Evolutionary conservation across 768 basidiomycete genomes (phyloP).

Genomic region (Rhodotorula diobovata): DNA sequence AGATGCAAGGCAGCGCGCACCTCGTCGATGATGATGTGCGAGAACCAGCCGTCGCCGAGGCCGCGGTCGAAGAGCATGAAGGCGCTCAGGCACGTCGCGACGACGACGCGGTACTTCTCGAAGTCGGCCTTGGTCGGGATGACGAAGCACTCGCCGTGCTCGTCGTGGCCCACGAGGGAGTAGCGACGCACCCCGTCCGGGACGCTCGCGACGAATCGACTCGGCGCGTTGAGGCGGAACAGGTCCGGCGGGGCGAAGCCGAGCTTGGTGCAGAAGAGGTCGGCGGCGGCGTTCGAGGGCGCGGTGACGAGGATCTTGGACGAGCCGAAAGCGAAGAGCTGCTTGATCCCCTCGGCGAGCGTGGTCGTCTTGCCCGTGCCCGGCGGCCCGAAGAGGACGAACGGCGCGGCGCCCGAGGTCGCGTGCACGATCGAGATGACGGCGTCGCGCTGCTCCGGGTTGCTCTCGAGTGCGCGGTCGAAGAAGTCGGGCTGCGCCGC

Average conservation of each 20-base stretch:
- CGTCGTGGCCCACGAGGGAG: conserved; percentile 15
- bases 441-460: conserved; percentile 44
- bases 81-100: conserved; percentile 40
- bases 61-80: conserved; percentile 4
- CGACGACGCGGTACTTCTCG: conserved; percentile 43
- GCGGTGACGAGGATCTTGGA: conserved; percentile 45
- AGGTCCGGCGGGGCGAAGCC: neutral
- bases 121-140: conserved; percentile 35
- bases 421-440: conserved; percentile 37
- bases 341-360: conserved; percentile 42
- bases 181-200: neutral
- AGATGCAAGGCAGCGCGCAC: neutral
- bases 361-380: conserved; percentile 43
- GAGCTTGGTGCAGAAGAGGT: conserved; percentile 41
- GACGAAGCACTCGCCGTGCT: conserved; percentile 38
- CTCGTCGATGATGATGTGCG: conserved; percentile 31
- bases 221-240: conserved; percentile 45
- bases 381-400: conserved; percentile 47
- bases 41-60: neutral
- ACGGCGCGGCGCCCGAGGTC: conserved; percentile 38
- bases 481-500: neutral
- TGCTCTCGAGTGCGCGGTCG: conserved; percentile 25
- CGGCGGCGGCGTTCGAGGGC: conserved; percentile 47
- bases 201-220: conserved; percentile 45
- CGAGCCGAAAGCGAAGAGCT: conserved; percentile 41